These are phyloP conservation scores for Wallacemonas sp. DNA, from an alignment of 208 protist genomes.

Conservation along the genomic window DNA sequence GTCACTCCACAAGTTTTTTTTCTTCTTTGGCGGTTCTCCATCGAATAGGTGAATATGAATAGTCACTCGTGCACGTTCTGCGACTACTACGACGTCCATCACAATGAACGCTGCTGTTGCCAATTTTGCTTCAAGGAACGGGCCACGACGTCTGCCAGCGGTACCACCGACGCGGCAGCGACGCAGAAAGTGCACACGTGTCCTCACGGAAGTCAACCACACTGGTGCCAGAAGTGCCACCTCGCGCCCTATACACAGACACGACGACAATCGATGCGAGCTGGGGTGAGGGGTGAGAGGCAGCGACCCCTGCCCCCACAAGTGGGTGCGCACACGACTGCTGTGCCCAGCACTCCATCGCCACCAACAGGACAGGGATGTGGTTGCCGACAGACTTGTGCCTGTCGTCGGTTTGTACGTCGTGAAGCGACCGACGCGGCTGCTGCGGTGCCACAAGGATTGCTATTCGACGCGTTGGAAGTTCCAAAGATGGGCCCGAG, in stretches of 20 bases:
- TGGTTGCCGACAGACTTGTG: slow-evolving; percentile 14
- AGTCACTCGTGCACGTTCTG: slow-evolving; percentile 25
- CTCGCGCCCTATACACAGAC: no score
- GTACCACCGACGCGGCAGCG: background rate
- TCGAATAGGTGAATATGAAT: background rate
- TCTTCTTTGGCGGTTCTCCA: no score
- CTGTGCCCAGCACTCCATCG: no score
- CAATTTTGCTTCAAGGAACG: slow-evolving; percentile 4
- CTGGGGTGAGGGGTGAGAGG: no score
- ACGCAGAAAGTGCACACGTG: background rate
- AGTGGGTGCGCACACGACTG: no score
- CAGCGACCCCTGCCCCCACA: no score
- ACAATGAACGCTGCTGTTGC: slow-evolving; percentile 22
- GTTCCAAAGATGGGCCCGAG: slow-evolving; percentile 49
- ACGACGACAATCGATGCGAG: no score
- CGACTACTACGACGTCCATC: slow-evolving; percentile 27
- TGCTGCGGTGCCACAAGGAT: background rate
- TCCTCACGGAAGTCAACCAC: slow-evolving; percentile 13
- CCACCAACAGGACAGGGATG: no score
- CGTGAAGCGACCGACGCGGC: slow-evolving; percentile 12
- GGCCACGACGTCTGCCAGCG: background rate
- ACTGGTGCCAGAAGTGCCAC: slow-evolving; percentile 29
- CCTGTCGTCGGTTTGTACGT: slow-evolving; percentile 17
- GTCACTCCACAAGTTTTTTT: no score
- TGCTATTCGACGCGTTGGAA: slow-evolving; percentile 32